These are phyloP conservation scores for Madurella fahalii DNA, from an alignment of 2,329 filamentous ascomycete species.

Conservation along the genomic window DNA sequence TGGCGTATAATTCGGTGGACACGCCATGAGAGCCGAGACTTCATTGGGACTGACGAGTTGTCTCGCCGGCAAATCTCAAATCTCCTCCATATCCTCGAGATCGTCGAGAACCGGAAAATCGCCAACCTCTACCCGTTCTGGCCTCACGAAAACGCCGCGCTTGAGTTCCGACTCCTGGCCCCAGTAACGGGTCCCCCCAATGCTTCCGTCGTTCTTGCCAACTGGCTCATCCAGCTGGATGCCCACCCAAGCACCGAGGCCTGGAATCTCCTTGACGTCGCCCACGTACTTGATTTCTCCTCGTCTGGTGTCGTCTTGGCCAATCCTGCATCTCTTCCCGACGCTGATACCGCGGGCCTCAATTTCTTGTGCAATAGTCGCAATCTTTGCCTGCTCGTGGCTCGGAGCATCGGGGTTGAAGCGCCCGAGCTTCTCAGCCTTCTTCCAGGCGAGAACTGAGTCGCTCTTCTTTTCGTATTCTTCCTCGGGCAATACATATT, in stretches of 20 bases:
- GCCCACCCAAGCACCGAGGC: slow-evolving; percentile 66
- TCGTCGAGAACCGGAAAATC: slow-evolving; percentile 69
- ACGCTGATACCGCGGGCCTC: slow-evolving; percentile 61
- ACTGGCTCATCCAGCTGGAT: slow-evolving; percentile 73
- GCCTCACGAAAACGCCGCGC: slow-evolving; percentile 72
- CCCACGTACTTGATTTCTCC: slow-evolving; percentile 71
- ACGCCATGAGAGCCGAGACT: too few species aligned
- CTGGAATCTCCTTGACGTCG: slow-evolving; percentile 68
- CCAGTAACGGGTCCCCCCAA: slow-evolving; percentile 64
- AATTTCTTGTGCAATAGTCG: slow-evolving; percentile 66
- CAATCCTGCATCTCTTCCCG: slow-evolving; percentile 61
- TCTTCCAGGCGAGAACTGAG: slow-evolving; percentile 93
- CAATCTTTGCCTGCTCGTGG: slow-evolving; percentile 67
- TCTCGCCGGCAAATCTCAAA: slow-evolving; percentile 37
- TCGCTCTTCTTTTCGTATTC: slow-evolving; percentile 85
- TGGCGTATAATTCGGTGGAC: too few species aligned
- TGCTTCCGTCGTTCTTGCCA: slow-evolving; percentile 75
- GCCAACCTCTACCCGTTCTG: slow-evolving; percentile 72
- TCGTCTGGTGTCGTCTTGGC: slow-evolving; percentile 63
- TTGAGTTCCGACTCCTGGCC: slow-evolving; percentile 59
- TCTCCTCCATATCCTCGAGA: slow-evolving; percentile 74
- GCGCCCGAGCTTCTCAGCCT: slow-evolving; percentile 86
- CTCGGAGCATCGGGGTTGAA: slow-evolving; percentile 83
- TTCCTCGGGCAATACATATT: slow-evolving; percentile 81
- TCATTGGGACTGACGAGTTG: not conserved